Evolutionary conservation across 805 yeast species (phyloP).

Genomic region (Metschnikowia lochheadii): DNA sequence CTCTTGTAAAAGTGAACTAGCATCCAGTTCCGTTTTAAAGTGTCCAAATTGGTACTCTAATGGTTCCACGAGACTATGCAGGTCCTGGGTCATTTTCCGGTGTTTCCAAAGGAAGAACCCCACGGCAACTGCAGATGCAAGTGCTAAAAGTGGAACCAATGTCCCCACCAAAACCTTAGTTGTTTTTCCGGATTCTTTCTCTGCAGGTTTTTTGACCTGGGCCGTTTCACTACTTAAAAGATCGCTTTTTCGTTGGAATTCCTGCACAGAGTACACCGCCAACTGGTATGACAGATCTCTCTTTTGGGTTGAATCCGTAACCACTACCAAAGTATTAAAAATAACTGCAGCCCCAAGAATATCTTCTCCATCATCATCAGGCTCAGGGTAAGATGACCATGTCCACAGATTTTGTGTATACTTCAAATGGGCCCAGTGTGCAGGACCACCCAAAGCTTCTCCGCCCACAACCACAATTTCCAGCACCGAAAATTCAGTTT

Average conservation of each 20-base stretch:
- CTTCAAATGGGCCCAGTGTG: constrained; percentile 39
- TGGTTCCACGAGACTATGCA: constrained; percentile 9
- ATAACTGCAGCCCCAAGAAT: constrained; percentile 50
- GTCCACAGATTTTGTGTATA: constrained; percentile 28
- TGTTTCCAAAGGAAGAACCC: constrained; percentile 10
- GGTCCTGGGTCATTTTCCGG: constrained; percentile 3
- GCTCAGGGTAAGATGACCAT: constrained; percentile 32
- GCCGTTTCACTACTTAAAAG: constrained; percentile 21
- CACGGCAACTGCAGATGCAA: constrained; percentile 15
- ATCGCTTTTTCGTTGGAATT: constrained; percentile 29
- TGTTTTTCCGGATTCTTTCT: not conserved
- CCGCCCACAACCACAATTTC: constrained; percentile 64
- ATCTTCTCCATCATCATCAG: constrained; percentile 11
- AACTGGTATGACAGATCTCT: constrained; percentile 29
- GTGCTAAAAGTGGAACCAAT: constrained; percentile 30
- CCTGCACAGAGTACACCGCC: constrained; percentile 38
- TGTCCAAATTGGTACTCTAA: constrained; percentile 17
- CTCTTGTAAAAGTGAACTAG: constrained; percentile 8
- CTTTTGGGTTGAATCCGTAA: constrained; percentile 23
- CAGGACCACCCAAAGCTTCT: constrained; percentile 34
- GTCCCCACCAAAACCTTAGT: constrained; percentile 36
- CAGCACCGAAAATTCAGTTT: constrained; percentile 30
- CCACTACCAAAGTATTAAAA: constrained; percentile 47
- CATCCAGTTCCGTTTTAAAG: constrained; percentile 16
- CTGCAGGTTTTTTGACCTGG: constrained; percentile 2